Percentiles rank a stretch among this genome's conserved stretches.
These are phyloP conservation scores for Aspergillus sp. DNA, from an alignment of 2,329 filamentous ascomycete genomes.

Conservation along the genomic window DNA sequence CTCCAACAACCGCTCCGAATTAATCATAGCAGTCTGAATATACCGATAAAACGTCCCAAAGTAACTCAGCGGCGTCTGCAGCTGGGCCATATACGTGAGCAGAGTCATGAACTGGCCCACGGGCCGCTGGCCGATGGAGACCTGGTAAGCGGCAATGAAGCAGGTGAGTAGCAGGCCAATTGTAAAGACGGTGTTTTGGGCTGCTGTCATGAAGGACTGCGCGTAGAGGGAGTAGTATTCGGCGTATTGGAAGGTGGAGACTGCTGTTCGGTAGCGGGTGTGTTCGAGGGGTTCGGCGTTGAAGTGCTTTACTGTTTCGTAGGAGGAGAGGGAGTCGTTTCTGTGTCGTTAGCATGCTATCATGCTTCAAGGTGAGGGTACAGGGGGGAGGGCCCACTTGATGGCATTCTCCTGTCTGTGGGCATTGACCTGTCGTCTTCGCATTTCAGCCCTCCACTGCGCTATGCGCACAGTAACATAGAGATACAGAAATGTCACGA, in stretches of 20 bases:
- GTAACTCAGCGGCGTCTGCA: slow-evolving; percentile 78
- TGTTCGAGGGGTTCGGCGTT: slow-evolving; percentile 78
- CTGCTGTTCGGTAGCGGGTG: slow-evolving; percentile 62
- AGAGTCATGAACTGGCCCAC: slow-evolving; percentile 68
- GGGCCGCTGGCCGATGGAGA: slow-evolving; percentile 57
- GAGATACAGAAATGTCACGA: slow-evolving; percentile 93
- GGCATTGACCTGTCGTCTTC: slow-evolving; percentile 89
- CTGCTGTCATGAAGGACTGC: slow-evolving; percentile 72
- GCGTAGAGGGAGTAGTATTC: slow-evolving; percentile 72
- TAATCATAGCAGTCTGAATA: slow-evolving; percentile 95
- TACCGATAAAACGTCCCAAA: slow-evolving; percentile 94
- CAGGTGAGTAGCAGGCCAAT: slow-evolving; percentile 65
- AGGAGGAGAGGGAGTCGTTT: slow-evolving; percentile 98
- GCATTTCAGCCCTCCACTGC: slow-evolving; percentile 81
- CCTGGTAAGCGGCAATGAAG: slow-evolving; percentile 70
- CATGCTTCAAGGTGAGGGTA: background rate
- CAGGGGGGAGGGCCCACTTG: slow-evolving; percentile 49
- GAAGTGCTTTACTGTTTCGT: slow-evolving; percentile 91
- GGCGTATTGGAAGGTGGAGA: slow-evolving; percentile 63
- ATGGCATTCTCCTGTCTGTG: slow-evolving; percentile 93
- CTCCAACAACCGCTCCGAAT: slow-evolving; percentile 88
- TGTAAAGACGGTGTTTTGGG: slow-evolving; percentile 74
- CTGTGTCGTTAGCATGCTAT: slow-evolving; percentile 22
- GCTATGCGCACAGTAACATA: slow-evolving; percentile 96
- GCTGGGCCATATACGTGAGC: slow-evolving; percentile 72